Percentiles rank a stretch among this genome's conserved stretches.
These are phyloP conservation scores for Ilex asprella DNA, from an alignment of 257 asterid genomes.

Conservation along the genomic window DNA sequence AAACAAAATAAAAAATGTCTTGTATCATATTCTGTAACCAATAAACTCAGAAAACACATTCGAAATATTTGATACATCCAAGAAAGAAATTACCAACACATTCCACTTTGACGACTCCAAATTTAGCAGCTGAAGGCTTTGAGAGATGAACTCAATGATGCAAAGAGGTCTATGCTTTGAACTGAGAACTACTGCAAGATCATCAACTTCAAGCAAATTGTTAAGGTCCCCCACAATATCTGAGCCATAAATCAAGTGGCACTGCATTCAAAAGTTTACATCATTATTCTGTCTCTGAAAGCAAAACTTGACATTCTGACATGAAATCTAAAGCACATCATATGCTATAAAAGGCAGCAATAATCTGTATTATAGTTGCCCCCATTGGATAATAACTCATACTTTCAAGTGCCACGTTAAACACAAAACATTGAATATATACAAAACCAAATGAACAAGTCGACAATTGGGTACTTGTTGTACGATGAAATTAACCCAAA, in stretches of 20 bases:
- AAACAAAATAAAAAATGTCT: too few relatives aligned
- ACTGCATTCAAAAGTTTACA: slow-evolving; percentile 48
- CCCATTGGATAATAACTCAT: too few relatives aligned
- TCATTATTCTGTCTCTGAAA: not conserved
- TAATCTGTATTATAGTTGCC: too few relatives aligned
- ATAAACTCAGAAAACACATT: not conserved
- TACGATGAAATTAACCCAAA: too few relatives aligned
- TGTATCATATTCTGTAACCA: too few relatives aligned
- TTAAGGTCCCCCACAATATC: slow-evolving; percentile 60
- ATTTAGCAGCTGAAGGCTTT: slow-evolving; percentile 60
- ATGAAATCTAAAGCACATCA: too few relatives aligned
- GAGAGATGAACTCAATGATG: slow-evolving; percentile 86
- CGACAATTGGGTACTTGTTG: too few relatives aligned
- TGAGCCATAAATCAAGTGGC: slow-evolving; percentile 68
- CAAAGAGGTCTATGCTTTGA: slow-evolving; percentile 87
- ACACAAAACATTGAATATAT: too few relatives aligned
- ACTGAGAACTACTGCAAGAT: slow-evolving; percentile 58
- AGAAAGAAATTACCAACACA: slow-evolving; percentile 46
- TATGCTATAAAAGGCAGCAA: too few relatives aligned
- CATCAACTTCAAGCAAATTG: slow-evolving; percentile 63
- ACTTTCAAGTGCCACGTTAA: too few relatives aligned
- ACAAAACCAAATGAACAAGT: too few relatives aligned
- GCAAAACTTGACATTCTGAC: not conserved
- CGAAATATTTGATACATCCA: not conserved
- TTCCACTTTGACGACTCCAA: slow-evolving; percentile 59